Base-by-base conservation (phyloP, 169 alveolate genomes). In the Plasmodium fragile region DNA sequence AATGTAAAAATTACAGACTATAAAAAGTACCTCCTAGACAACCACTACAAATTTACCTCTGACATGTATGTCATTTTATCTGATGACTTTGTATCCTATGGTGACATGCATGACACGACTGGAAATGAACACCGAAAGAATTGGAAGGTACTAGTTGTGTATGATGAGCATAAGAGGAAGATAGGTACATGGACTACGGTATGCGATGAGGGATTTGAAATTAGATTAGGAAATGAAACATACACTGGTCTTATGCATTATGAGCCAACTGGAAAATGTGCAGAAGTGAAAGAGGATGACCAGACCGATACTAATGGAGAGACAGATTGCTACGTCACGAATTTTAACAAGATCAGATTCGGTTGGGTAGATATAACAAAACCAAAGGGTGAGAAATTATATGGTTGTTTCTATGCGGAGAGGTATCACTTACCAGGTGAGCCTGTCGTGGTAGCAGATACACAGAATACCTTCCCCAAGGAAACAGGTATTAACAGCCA, bases 131-230 rank as follows among this genome's bases (percentile, higher is more conserved):
- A 91, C n/a, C 82, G 94, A 65, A 49, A 70, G 39, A 77, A 91
- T 41, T 91, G 94, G 94, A 79, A 91, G 22, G 84, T 91, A 1
- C 53, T 91, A 53, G 94, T 49, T n/a, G 94, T 91, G 43, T 91
- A 91, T 55, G 92, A 91, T 79, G 94, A 89, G 25, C 6, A 89
- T 59, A 89, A 79, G 49, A 89, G 70, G 28, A 43, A 28, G 7
- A 89, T 89, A 18, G 94, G 94, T 32, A 89, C 91, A 3, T 89
- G 94, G 94, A 89, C 94, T 0, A 89, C 94, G 10, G 79, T 89
- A 28, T 89, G 52, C 69, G 94, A 89, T 72, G 91, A 89, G 28
- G 94, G 94, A 4, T 79, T 89, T 80, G 94, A 89, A 78, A 79
- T 89, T 13, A 77, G 90, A 22, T 41, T 89, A 78, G 94, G 78